Base-by-base conservation (phyloP, 805 yeast species). In the Clavispora vitiphila region DNA sequence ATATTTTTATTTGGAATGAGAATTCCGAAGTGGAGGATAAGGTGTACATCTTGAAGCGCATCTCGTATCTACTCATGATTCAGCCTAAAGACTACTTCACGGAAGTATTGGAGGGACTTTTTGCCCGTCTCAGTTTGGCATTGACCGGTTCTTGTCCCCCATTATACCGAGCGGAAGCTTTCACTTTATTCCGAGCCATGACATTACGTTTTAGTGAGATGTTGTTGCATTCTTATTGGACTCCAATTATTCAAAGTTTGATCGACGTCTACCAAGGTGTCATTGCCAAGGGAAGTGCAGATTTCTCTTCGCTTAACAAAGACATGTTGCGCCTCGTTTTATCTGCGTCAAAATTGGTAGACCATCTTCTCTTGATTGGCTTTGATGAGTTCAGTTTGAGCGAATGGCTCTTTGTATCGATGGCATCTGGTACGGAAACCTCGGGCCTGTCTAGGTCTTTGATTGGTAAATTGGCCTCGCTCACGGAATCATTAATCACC, bases 371-470 rank as follows among this genome's bases (percentile, higher is more conserved):
- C 16, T 69, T 83, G 2, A 51, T 89, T 42, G 78, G 80, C 27
- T 72, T 74, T 32, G 97, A 90, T 56, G 96, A 88, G 43, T 73
- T 91, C 69, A 82, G 81, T 61, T 56, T 78, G 60, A 57, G 77
- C 47, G 93, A 88, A 54, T 91, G 98, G 98, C 66, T 93, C 2
- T 93, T 88, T 56, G 76, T 91, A 9, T 72, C 81, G 21, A 87
- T 84, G 51, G 80, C 77, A 14, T 71, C 80, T 14, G 79, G 83
- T 15, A 70, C 76, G 23, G 73, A 69, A 51, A 69, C 19, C 5
- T 4, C 25, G 12, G 72, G 14, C 41, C 50, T 9, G 37, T 51
- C n/a, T 37, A 29, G 4, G 43, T 70, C 80, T 0, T 51, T 80
- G 11, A 62, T 79, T 19, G 89, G 83, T 43, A 65, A 60, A 41